Evolutionary conservation across 345 rosid genomes (phyloP).

Genomic region (Populus pruinosa): DNA sequence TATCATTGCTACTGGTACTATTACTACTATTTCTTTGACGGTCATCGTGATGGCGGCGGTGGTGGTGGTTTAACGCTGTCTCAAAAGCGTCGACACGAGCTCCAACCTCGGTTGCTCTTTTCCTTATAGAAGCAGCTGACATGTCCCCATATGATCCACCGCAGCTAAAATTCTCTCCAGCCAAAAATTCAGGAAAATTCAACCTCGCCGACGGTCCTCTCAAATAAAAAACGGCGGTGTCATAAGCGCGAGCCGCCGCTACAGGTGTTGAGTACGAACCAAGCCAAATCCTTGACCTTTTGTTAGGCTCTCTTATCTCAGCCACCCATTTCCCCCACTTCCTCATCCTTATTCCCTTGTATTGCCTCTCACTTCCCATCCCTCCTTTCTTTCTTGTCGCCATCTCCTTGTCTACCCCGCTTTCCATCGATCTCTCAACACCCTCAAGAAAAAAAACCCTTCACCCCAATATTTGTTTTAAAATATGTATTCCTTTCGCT

Average conservation of each 20-base stretch:
- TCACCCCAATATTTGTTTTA: background rate
- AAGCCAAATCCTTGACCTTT: constrained; percentile 90
- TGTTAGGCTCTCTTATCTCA: constrained; percentile 95
- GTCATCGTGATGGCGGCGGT: constrained; percentile 24
- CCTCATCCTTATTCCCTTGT: constrained; percentile 98
- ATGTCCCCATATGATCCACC: constrained; percentile 47
- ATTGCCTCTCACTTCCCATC: constrained; percentile 44
- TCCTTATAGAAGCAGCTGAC: constrained; percentile 83
- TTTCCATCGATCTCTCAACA: constrained; percentile 9
- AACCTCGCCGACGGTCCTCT: constrained; percentile 94
- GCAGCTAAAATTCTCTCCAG: constrained; percentile 44
- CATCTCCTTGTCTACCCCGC: constrained; percentile 8
- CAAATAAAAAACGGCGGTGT: constrained; percentile 87
- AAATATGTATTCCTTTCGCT: too few relatives aligned
- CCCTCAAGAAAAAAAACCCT: background rate
- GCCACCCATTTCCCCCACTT: constrained; percentile 99
- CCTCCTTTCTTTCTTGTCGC: constrained; percentile 34
- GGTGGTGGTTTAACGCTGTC: constrained; percentile 40
- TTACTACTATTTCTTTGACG: constrained; percentile 12
- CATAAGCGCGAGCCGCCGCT: constrained; percentile 97
- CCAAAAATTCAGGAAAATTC: constrained; percentile 79
- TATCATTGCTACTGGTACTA: constrained; percentile 7
- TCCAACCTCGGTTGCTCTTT: constrained; percentile 88
- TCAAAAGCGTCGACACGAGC: constrained; percentile 87
- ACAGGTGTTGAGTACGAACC: constrained; percentile 91